A percentile compares a stretch with the other conserved stretches of the same genome.
Evolutionary conservation across 164 flowering plant genomes (phyloP).

Genomic region (Macadamia integrifolia): DNA sequence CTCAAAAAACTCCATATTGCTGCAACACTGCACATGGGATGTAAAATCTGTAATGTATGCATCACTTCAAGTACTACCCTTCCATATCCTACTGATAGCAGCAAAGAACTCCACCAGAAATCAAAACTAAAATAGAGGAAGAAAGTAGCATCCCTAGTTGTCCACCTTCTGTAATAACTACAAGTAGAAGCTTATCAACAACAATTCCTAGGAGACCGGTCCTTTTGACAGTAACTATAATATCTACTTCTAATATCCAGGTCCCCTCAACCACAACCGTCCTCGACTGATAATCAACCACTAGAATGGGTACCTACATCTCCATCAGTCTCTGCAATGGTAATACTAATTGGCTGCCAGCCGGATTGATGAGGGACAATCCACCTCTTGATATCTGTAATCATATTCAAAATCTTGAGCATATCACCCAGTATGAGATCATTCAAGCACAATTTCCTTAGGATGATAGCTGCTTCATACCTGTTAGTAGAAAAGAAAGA

Average conservation of each 20-base stretch:
- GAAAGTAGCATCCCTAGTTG: not conserved
- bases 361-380: constrained; percentile 55
- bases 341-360: constrained; percentile 75
- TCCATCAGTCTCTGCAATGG: constrained; percentile 29
- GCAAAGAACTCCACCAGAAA: not conserved
- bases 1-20: not conserved
- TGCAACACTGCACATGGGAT: not conserved
- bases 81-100: not conserved
- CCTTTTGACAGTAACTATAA: not conserved
- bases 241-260: not conserved
- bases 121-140: not conserved
- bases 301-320: constrained; percentile 23
- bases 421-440: constrained; percentile 64
- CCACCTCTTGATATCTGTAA: constrained; percentile 55
- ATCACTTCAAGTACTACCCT: not conserved
- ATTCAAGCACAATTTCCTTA: constrained; percentile 51
- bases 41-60: not conserved
- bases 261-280: constrained; percentile 14
- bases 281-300: constrained; percentile 20
- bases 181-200: not conserved
- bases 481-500: constrained; percentile 27
- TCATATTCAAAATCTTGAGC: constrained; percentile 65
- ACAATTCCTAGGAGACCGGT: constrained; percentile 4
- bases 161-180: constrained; percentile 4
- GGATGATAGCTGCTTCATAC: constrained; percentile 66